phyloP scores from a whole-genome alignment of 768 basidiomycete genomes.

The Termitomyces sp. region DNA sequence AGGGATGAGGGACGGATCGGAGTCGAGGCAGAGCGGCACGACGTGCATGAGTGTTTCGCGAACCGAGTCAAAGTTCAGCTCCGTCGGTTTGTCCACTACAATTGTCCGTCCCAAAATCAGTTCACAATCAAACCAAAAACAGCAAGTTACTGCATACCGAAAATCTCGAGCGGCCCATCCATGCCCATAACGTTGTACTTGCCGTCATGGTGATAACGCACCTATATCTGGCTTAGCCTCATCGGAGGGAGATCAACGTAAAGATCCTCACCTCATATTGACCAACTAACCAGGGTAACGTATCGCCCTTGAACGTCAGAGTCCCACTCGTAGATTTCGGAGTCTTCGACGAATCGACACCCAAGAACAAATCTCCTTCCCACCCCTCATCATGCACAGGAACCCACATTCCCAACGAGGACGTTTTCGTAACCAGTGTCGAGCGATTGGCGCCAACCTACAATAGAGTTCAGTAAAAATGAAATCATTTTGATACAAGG shows the following conservation, averaged over 20 bases:
- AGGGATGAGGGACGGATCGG: conserved; percentile 78
- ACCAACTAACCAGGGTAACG: conserved; percentile 82
- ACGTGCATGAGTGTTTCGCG: conserved; percentile 65
- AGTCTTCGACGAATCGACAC: conserved; percentile 30
- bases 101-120: not conserved
- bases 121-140: not conserved
- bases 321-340: conserved; percentile 50
- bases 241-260: not conserved
- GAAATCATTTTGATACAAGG: not conserved
- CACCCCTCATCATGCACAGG: conserved; percentile 90
- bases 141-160: conserved; percentile 47
- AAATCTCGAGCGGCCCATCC: conserved; percentile 84
- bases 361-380: conserved; percentile 78
- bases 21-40: conserved; percentile 83
- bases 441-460: conserved; percentile 84
- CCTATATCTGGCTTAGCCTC: conserved; percentile 27
- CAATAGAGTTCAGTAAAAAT: not conserved
- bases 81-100: conserved; percentile 63
- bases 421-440: conserved; percentile 73
- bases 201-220: conserved; percentile 93
- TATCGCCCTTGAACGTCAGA: conserved; percentile 71
- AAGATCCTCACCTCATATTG: conserved; percentile 66
- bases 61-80: conserved; percentile 60
- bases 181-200: conserved; percentile 94
- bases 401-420: conserved; percentile 87